A percentile compares a stretch with the other conserved stretches of the same genome.
phyloP scores from a whole-genome alignment of 176 grass and related monocot genomes.

The Dactylis glomerata region DNA sequence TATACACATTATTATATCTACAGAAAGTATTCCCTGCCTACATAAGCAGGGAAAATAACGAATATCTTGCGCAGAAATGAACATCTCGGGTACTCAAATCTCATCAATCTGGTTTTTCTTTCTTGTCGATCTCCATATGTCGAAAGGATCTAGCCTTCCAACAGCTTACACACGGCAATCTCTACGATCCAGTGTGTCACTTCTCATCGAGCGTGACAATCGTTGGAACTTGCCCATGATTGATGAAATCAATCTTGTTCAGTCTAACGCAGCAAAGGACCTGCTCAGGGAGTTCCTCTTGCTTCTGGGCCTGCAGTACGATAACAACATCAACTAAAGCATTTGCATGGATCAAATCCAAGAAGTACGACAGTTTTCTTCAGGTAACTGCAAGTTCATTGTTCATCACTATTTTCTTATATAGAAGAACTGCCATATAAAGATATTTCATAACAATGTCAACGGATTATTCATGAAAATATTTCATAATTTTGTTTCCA shows the following conservation, averaged over 20 bases:
- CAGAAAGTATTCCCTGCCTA: neutral
- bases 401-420: too few relatives aligned
- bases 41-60: neutral
- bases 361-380: neutral
- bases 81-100: conserved; percentile 4
- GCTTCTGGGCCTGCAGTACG: conserved; percentile 71
- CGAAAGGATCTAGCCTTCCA: conserved; percentile 29
- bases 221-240: conserved; percentile 80
- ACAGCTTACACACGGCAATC: neutral
- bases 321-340: neutral
- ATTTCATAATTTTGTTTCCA: neutral
- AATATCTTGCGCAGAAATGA: conserved; percentile 26
- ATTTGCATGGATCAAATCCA: neutral
- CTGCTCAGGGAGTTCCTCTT: conserved; percentile 91
- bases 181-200: conserved; percentile 27
- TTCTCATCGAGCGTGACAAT: conserved; percentile 61
- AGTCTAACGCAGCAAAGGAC: conserved; percentile 85
- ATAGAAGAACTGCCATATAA: neutral
- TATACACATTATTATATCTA: conserved; percentile 13
- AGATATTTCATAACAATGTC: neutral
- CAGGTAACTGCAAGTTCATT: too few relatives aligned
- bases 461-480: neutral
- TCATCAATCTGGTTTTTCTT: neutral
- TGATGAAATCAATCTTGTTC: conserved; percentile 86
- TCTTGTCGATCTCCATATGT: neutral